These are phyloP conservation scores for Emydomyces testavorans DNA, from an alignment of 2,329 filamentous ascomycete species.

Conservation along the genomic window DNA sequence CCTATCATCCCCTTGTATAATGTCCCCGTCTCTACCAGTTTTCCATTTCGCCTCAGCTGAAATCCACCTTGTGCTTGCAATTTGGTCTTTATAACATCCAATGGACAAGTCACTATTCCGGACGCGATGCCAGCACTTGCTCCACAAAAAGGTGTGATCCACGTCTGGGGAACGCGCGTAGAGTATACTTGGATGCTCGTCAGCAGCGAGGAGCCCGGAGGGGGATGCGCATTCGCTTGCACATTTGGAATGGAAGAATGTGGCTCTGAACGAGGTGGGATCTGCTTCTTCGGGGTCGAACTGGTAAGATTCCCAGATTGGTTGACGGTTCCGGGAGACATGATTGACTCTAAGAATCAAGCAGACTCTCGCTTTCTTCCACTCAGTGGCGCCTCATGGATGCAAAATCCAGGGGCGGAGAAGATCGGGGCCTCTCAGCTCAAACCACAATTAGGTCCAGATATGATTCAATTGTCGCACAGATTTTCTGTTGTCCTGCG, in stretches of 20 bases:
- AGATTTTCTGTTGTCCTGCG: too few relatives aligned
- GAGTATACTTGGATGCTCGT: constrained; percentile 33
- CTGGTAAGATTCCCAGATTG: constrained; percentile 26
- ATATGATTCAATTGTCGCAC: neutral
- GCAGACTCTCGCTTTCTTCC: constrained; percentile 30
- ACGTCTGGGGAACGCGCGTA: constrained; percentile 42
- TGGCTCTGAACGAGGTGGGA: constrained; percentile 7
- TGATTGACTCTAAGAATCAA: constrained; percentile 31
- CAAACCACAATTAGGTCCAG: neutral
- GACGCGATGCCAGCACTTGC: constrained; percentile 85
- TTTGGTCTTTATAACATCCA: constrained; percentile 99
- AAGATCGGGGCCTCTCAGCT: constrained; percentile 7
- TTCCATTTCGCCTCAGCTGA: constrained; percentile 36
- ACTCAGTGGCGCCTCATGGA: constrained; percentile 34
- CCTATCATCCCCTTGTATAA: constrained; percentile 80
- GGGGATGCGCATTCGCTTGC: constrained; percentile 23
- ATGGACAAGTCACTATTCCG: constrained; percentile 85
- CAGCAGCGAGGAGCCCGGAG: constrained; percentile 23
- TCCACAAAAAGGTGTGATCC: constrained; percentile 72
- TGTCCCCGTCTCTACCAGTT: constrained; percentile 35
- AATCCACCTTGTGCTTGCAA: constrained; percentile 90
- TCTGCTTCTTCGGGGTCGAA: constrained; percentile 22
- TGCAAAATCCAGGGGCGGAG: constrained; percentile 26
- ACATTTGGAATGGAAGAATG: constrained; percentile 19
- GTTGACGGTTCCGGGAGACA: constrained; percentile 37